Evolutionary conservation across 1,284 basidiomycete species (phyloP).

Genomic region (Ustilago vetiveriae): DNA sequence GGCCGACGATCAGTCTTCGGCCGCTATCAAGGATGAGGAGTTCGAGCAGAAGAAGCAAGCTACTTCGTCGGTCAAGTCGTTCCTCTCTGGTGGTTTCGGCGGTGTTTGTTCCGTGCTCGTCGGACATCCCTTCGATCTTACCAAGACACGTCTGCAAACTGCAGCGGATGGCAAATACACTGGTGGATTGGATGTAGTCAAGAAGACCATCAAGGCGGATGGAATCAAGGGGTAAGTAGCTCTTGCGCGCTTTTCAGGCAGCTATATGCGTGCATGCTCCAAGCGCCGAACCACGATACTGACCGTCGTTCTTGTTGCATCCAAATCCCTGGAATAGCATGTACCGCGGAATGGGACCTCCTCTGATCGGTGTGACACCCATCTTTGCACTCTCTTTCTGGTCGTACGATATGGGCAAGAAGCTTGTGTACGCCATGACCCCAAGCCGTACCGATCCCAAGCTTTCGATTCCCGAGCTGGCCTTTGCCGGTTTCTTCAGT

Average conservation of each 20-base stretch:
- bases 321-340: conserved; percentile 71
- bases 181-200: conserved; percentile 91
- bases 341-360: conserved; percentile 96
- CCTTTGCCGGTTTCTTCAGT: conserved; percentile 91
- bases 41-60: conserved; percentile 58
- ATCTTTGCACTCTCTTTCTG: conserved; percentile 99
- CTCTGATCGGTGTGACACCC: conserved; percentile 93
- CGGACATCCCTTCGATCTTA: conserved; percentile 97
- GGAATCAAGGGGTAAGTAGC: conserved; percentile 79
- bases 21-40: conserved; percentile 48
- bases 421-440: conserved; percentile 77
- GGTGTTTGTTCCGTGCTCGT: conserved; percentile 87
- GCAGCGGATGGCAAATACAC: conserved; percentile 88
- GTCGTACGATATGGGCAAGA: conserved; percentile 95
- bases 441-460: conserved; percentile 74
- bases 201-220: conserved; percentile 87
- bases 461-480: conserved; percentile 84
- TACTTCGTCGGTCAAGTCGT: conserved; percentile 64
- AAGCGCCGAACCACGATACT: no score
- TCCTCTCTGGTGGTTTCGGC: conserved; percentile 81
- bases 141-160: conserved; percentile 91
- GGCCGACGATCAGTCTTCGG: conserved; percentile 57
- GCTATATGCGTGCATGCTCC: no score
- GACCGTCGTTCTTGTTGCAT: no score
- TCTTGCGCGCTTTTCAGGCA: not conserved